A percentile compares a stretch with the other conserved stretches of the same genome.
Conservation (phyloP, 1,284 basidiomycete species). For the Rhizoctonia solani region DNA sequence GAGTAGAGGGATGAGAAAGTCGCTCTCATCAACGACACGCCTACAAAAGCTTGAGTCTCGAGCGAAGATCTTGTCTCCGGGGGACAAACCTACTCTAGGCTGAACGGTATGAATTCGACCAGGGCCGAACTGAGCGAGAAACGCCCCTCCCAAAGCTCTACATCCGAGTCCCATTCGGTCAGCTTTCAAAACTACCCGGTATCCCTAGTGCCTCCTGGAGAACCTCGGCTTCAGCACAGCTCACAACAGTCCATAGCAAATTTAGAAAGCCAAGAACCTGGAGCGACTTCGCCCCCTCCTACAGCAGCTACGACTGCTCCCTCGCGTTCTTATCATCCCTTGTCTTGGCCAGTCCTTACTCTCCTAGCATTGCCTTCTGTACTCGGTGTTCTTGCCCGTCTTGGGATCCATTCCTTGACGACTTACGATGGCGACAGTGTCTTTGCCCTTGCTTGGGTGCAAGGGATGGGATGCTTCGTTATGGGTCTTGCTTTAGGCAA, state of each 20-base stretch:
- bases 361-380: conserved; percentile 77
- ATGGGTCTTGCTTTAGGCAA: conserved; percentile 81
- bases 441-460: conserved; percentile 84
- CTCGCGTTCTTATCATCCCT: conserved; percentile 51
- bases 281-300: conserved; percentile 11
- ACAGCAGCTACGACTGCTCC: conserved; percentile 18
- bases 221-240: not conserved
- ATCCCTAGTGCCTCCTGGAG: conserved; percentile 2
- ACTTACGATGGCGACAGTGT: conserved; percentile 76
- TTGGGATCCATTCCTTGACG: conserved; percentile 72
- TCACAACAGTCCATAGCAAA: not conserved
- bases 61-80: too few relatives aligned
- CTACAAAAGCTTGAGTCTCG: too few relatives aligned
- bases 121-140: not conserved
- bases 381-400: conserved; percentile 75
- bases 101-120: not conserved
- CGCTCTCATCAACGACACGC: too few relatives aligned
- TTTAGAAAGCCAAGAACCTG: not conserved
- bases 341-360: conserved; percentile 66
- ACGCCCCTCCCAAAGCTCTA: not conserved
- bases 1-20: too few relatives aligned
- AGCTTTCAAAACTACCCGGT: conserved; percentile 1
- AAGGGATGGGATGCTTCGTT: conserved; percentile 86
- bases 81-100: too few relatives aligned
- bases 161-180: not conserved